phyloP scores from a whole-genome alignment of 2,329 filamentous ascomycete species.

The Fusarium armeniacum region DNA sequence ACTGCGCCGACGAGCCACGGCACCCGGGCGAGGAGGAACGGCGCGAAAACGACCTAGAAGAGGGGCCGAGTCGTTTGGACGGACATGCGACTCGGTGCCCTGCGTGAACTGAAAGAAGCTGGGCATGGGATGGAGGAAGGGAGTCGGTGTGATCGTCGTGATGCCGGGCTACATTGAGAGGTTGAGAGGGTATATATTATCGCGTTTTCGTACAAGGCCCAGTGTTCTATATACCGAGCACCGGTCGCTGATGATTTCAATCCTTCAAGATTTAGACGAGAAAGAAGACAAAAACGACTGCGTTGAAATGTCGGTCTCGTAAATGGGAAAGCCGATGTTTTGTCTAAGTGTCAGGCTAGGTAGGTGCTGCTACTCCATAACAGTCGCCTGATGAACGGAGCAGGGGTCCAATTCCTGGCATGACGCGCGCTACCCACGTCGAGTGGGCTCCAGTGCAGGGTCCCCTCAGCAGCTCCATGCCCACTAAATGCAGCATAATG shows the following conservation, averaged over 20 bases:
- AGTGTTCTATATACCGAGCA: not conserved
- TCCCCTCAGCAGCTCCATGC: slow-evolving; percentile 6
- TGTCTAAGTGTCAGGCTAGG: slow-evolving; percentile 26
- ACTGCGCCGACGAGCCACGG: slow-evolving; percentile 50
- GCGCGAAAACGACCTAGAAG: slow-evolving; percentile 76
- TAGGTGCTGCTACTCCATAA: slow-evolving; percentile 13
- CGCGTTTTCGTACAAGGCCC: not conserved
- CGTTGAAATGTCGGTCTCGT: slow-evolving; percentile 28
- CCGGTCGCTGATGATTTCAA: not conserved
- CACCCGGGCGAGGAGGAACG: slow-evolving; percentile 63
- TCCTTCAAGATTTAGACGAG: not conserved
- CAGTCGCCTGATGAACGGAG: slow-evolving; percentile 28
- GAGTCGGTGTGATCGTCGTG: slow-evolving; percentile 30
- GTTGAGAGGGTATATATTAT: slow-evolving; percentile 11
- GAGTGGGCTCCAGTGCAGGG: slow-evolving; percentile 33
- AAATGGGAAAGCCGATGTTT: slow-evolving; percentile 20
- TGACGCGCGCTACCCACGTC: slow-evolving; percentile 32
- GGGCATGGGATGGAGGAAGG: slow-evolving; percentile 63
- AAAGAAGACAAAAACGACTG: not conserved
- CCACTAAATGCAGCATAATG: not conserved
- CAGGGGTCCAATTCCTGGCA: slow-evolving; percentile 38
- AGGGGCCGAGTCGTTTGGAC: slow-evolving; percentile 69
- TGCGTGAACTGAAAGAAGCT: slow-evolving; percentile 77
- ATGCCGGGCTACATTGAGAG: slow-evolving; percentile 42
- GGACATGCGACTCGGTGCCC: slow-evolving; percentile 70